Evolutionary conservation across 805 yeast species (phyloP).

Genomic region (Barnettozyma wickerhamii): DNA sequence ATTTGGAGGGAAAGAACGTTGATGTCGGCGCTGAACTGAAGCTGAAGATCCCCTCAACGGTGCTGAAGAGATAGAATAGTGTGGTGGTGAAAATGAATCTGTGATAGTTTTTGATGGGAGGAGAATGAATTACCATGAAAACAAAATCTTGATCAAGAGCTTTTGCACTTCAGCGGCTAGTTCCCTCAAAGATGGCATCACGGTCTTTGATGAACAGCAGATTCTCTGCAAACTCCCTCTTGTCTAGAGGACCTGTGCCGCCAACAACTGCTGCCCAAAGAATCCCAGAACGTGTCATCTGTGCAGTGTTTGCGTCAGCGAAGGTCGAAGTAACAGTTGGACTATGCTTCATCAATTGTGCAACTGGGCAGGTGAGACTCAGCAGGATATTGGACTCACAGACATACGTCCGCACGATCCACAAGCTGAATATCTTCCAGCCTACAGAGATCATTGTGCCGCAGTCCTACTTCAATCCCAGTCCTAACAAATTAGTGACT

Average conservation of each 20-base stretch:
- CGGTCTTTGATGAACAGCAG: not conserved
- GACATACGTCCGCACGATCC: constrained; percentile 41
- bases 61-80: not conserved
- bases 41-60: not conserved
- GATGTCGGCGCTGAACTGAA: constrained; percentile 6
- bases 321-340: constrained; percentile 32
- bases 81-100: no score
- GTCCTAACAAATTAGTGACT: constrained; percentile 29
- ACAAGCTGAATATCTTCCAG: constrained; percentile 32
- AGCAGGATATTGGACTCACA: constrained; percentile 40
- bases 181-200: no score
- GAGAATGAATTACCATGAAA: no score
- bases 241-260: constrained; percentile 5
- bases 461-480: constrained; percentile 23
- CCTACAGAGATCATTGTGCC: constrained; percentile 36
- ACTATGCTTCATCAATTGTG: constrained; percentile 33
- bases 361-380: constrained; percentile 34
- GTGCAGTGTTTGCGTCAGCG: constrained; percentile 26
- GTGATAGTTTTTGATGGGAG: no score
- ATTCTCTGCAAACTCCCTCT: not conserved
- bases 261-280: constrained; percentile 3
- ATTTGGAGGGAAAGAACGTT: constrained; percentile 35
- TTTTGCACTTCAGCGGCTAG: no score
- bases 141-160: no score
- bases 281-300: constrained; percentile 22